phyloP scores from a whole-genome alignment of 495 filamentous ascomycete genomes.

The Neurospora tetraspora region DNA sequence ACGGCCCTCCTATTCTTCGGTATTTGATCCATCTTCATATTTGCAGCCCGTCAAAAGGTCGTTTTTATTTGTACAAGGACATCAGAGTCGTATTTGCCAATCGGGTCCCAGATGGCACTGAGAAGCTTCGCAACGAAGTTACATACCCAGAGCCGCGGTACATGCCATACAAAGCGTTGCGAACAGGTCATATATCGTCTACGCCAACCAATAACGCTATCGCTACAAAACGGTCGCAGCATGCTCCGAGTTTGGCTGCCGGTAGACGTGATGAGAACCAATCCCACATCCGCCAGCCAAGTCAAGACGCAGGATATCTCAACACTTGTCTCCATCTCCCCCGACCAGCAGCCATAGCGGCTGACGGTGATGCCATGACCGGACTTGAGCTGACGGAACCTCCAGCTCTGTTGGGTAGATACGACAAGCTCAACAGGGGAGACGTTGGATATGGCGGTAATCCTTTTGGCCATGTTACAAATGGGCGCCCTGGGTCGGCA shows the following conservation, averaged over 20 bases:
- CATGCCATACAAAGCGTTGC: slow-evolving; percentile 66
- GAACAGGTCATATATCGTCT: slow-evolving; percentile 3
- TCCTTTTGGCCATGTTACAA: slow-evolving; percentile 26
- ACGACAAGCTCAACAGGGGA: slow-evolving; percentile 58
- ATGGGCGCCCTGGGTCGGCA: slow-evolving; percentile 15
- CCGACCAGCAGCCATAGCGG: neutral
- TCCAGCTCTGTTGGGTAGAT: slow-evolving; percentile 45
- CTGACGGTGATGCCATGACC: slow-evolving; percentile 8
- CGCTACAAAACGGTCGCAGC: neutral
- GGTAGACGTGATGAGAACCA: neutral
- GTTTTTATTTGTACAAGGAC: slow-evolving; percentile 83
- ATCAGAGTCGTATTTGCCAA: slow-evolving; percentile 97
- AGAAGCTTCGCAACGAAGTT: slow-evolving; percentile 84
- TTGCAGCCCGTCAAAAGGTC: slow-evolving; percentile 72
- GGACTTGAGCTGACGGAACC: slow-evolving; percentile 7
- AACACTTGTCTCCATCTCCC: neutral
- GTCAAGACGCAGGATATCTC: neutral
- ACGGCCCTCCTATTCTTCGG: slow-evolving; percentile 53
- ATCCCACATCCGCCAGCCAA: neutral
- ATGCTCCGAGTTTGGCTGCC: neutral
- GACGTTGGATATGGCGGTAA: slow-evolving; percentile 60
- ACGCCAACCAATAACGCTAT: neutral
- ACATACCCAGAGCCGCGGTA: slow-evolving; percentile 83
- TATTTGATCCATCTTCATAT: slow-evolving; percentile 95
- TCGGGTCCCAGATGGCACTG: slow-evolving; percentile 92